Evolutionary conservation across 2,329 filamentous ascomycete species (phyloP), one percentile per base, ranked within the genome.

Genomic region (Xylaria sp.): DNA sequence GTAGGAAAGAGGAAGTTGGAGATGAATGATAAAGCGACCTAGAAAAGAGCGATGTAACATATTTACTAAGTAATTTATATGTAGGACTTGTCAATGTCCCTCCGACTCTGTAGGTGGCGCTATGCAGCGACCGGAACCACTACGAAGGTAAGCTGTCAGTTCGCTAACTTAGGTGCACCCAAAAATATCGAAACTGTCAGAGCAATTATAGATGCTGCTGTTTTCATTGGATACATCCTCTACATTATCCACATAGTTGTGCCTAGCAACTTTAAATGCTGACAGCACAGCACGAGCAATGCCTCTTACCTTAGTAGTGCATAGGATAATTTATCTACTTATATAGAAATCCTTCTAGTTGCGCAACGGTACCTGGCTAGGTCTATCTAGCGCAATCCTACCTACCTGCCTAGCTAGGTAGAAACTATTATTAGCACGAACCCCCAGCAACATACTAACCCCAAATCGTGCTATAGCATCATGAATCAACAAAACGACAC

Each of bases 391-490:
- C 42, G 42, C 42, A 47, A n/a, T 19, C 6, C 17, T 8, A 8
- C 42, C 42, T 7, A 47, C 6, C 17, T 47, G 5, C 17, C 17
- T 4, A 17, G 42, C 1, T n/a, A 9, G 17, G n/a, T 19, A 47
- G n/a, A 47, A 47, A 47, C n/a, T 47, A 47, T 47, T 47, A 47
- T 19, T 47, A 47, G 42, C 42, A 47, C n/a, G 6, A 47, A 17
- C 1, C 12, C 42, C 42, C 42, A 47, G 42, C 42, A 47, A 6
- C 17, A 19, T 47, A 19, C 42, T 47, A 47, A 8, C 42, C n/a
- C 42, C 5, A 47, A 47, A 47, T 11, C 17, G 42, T 19, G n/a
- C n/a, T 47, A 47, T 47, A 47, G 4, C 42, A 6, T 17, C 6
- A 19, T 47, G 17, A 14, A 47, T 19, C 42, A 19, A 19, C 42